Percentiles rank a stretch among this genome's conserved stretches.
phyloP scores from a whole-genome alignment of 2,329 filamentous ascomycete species.

The Arthrinium puccinioides region DNA sequence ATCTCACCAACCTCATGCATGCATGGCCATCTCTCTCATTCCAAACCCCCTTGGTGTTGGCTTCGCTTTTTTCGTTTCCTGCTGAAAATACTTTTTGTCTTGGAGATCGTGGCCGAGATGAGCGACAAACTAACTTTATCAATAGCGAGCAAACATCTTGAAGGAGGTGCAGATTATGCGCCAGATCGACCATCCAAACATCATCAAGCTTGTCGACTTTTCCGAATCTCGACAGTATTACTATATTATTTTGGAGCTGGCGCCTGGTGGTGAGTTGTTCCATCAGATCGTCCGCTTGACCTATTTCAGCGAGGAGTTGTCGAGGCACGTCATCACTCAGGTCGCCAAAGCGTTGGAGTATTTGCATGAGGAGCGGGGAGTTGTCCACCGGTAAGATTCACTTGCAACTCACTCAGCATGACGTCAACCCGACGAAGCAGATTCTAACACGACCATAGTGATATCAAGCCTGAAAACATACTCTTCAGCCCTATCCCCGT shows the following conservation, averaged over 20 bases:
- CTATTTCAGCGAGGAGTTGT: constrained; percentile 95
- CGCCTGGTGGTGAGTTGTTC: constrained; percentile 92
- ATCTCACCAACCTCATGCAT: too few relatives aligned
- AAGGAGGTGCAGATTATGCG: constrained; percentile 99
- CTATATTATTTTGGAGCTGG: constrained; percentile 93
- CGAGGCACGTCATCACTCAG: constrained; percentile 87
- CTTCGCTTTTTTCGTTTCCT: too few relatives aligned
- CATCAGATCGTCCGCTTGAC: constrained; percentile 97
- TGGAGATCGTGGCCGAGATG: too few relatives aligned
- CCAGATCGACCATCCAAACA: constrained; percentile 91
- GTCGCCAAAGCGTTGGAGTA: constrained; percentile 94
- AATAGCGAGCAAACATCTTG: constrained; percentile 87
- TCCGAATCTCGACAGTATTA: constrained; percentile 92
- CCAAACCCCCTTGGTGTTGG: too few relatives aligned
- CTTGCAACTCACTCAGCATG: background rate
- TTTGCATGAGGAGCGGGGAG: constrained; percentile 86
- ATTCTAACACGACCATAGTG: constrained; percentile 44
- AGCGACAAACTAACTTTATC: constrained; percentile 21
- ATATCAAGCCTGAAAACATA: constrained; percentile 98
- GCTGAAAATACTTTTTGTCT: too few relatives aligned
- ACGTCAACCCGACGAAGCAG: background rate
- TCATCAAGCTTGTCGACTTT: constrained; percentile 89
- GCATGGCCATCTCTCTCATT: too few relatives aligned
- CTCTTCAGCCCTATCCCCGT: constrained; percentile 84
- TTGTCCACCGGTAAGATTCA: constrained; percentile 80